phyloP scores from a whole-genome alignment of 495 filamentous ascomycete species.

The Xylaria telfairii region DNA sequence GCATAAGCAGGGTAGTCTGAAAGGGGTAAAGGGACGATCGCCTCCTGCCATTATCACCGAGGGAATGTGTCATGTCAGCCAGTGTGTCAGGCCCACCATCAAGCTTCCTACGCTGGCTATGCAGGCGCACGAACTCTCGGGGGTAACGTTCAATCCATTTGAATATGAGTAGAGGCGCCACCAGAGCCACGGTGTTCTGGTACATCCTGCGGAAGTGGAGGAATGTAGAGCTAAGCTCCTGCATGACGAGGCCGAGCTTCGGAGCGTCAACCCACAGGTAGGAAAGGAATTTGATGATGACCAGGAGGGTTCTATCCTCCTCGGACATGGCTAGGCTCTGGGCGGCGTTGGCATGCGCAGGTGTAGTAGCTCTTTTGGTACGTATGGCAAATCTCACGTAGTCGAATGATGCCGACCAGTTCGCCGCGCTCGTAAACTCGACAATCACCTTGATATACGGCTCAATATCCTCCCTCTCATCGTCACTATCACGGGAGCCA shows the following conservation, averaged over 20 bases:
- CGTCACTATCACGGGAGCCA: constrained; percentile 20
- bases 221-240: constrained; percentile 68
- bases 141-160: constrained; percentile 69
- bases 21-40: constrained; percentile 64
- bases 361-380: constrained; percentile 51
- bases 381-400: constrained; percentile 57
- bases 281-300: constrained; percentile 59
- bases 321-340: constrained; percentile 54
- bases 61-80: constrained; percentile 66
- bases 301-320: constrained; percentile 56
- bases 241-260: constrained; percentile 63
- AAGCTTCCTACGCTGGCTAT: constrained; percentile 60
- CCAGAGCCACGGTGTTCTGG: constrained; percentile 65
- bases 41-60: constrained; percentile 59
- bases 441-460: constrained; percentile 56
- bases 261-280: constrained; percentile 65
- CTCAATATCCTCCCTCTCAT: constrained; percentile 50
- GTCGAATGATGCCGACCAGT: constrained; percentile 63
- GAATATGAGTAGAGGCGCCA: constrained; percentile 63
- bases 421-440: constrained; percentile 66
- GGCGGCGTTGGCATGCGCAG: constrained; percentile 41
- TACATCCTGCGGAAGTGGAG: constrained; percentile 65
- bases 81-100: constrained; percentile 67
- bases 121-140: constrained; percentile 64
- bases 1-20: constrained; percentile 64